Evolutionary conservation across 106 monocot genomes (phyloP).

Genomic region (Acorus calamus): DNA sequence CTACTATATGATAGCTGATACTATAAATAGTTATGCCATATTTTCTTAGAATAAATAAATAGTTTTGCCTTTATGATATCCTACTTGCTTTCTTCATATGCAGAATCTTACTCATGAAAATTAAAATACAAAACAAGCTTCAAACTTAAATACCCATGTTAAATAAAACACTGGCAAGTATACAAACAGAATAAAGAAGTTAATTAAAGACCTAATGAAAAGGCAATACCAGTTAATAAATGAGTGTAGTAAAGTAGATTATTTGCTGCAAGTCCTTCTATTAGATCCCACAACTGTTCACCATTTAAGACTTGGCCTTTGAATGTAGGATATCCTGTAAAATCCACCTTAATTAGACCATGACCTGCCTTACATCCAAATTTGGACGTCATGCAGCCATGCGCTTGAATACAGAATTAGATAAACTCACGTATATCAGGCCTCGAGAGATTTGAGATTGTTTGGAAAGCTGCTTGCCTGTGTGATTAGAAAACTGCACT

Average conservation of each 20-base stretch:
- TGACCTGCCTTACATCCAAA: not conserved
- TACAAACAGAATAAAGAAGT: not conserved
- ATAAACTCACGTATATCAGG: conserved; percentile 30
- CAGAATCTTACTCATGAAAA: too few relatives aligned
- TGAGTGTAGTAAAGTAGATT: conserved; percentile 88
- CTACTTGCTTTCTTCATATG: too few relatives aligned
- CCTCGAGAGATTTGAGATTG: conserved; percentile 30
- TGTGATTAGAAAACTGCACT: conserved; percentile 99
- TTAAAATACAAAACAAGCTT: too few relatives aligned
- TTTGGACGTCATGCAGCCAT: conserved; percentile 4
- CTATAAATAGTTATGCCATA: too few relatives aligned
- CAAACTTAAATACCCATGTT: too few relatives aligned
- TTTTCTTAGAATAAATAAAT: too few relatives aligned
- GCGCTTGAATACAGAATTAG: conserved; percentile 16
- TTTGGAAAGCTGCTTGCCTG: conserved; percentile 76
- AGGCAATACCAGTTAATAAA: conserved; percentile 70
- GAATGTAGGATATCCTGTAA: conserved; percentile 88
- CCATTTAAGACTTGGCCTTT: conserved; percentile 94
- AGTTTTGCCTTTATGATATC: too few relatives aligned
- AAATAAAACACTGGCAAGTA: not conserved
- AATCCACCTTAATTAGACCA: conserved; percentile 12
- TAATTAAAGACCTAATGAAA: not conserved
- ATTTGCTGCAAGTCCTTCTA: conserved; percentile 93
- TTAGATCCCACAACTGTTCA: conserved; percentile 76
- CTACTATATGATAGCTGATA: too few relatives aligned